Percentiles rank a stretch among this genome's conserved stretches.
Conservation (phyloP, 2,329 filamentous ascomycete species). For the Thelonectria blattea region DNA sequence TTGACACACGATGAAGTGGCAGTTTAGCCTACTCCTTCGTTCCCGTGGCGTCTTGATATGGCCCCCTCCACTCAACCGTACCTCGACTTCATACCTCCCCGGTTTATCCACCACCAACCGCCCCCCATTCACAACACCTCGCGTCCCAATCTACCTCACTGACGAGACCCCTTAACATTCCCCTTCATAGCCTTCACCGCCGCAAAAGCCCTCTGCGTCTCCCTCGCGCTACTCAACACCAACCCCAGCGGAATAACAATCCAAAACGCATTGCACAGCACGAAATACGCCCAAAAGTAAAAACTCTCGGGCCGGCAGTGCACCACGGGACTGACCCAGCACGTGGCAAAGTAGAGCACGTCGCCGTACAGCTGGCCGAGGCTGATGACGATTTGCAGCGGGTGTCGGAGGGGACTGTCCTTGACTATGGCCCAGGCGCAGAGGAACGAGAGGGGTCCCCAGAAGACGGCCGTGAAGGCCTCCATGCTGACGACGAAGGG, state of each 20-base stretch:
- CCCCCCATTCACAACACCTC: too few relatives aligned
- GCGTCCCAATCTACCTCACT: too few relatives aligned
- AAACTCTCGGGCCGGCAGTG: conserved; percentile 57
- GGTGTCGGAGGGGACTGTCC: conserved; percentile 54
- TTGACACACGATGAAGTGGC: too few relatives aligned
- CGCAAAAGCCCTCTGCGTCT: conserved; percentile 37
- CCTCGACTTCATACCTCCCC: too few relatives aligned
- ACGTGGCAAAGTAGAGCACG: conserved; percentile 58
- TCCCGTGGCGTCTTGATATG: too few relatives aligned
- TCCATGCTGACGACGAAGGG: conserved; percentile 64
- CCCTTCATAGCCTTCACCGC: conserved; percentile 35
- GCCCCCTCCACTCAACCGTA: too few relatives aligned
- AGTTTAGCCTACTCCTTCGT: too few relatives aligned
- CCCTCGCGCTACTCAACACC: conserved; percentile 39
- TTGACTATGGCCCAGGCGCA: conserved; percentile 52
- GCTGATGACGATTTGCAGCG: conserved; percentile 54
- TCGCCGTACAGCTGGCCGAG: conserved; percentile 59
- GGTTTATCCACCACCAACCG: too few relatives aligned
- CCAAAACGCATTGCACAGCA: conserved; percentile 61
- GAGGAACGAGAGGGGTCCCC: conserved; percentile 60
- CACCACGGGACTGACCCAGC: conserved; percentile 49
- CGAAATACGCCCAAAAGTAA: conserved; percentile 61
- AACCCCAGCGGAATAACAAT: conserved; percentile 53
- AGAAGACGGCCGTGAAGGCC: conserved; percentile 56
- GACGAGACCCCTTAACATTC: background rate